These are phyloP conservation scores for Kuraishia floccosa DNA, from an alignment of 805 yeast species.

Conservation along the genomic window DNA sequence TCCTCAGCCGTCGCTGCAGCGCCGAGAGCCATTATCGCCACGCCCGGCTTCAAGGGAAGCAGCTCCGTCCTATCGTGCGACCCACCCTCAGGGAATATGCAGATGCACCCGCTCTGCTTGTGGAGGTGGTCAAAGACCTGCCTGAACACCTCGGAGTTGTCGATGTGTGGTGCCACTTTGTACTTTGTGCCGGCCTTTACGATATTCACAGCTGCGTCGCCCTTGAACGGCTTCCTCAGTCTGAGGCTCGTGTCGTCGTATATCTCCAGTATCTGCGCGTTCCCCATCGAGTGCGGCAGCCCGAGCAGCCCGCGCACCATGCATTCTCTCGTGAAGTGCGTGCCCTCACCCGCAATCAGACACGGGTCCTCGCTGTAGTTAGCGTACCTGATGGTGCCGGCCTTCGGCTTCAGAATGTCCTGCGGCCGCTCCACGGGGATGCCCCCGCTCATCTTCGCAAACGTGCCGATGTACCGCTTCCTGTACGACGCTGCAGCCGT, in stretches of 20 bases:
- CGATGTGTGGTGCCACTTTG: conserved; percentile 69
- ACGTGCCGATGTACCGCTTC: conserved; percentile 56
- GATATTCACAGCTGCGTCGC: conserved; percentile 30
- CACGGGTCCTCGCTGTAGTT: conserved; percentile 36
- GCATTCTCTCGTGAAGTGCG: conserved; percentile 56
- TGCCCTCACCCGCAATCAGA: conserved; percentile 54
- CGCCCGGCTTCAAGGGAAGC: conserved; percentile 92
- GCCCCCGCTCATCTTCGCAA: conserved; percentile 66
- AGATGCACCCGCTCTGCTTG: conserved; percentile 62
- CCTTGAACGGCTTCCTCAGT: conserved; percentile 60
- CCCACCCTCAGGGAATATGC: conserved; percentile 97
- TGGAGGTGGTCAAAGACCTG: conserved; percentile 68
- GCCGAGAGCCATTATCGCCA: conserved; percentile 95
- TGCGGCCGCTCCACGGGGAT: conserved; percentile 93
- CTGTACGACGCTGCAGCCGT: conserved; percentile 76
- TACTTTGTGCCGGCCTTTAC: conserved; percentile 42
- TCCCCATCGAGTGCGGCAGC: conserved; percentile 68
- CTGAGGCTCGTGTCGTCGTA: conserved; percentile 58
- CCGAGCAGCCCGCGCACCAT: conserved; percentile 61
- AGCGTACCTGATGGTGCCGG: conserved; percentile 41
- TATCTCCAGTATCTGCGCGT: conserved; percentile 57
- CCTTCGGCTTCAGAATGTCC: conserved; percentile 59
- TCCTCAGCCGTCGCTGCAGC: conserved; percentile 70
- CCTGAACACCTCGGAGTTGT: conserved; percentile 72
- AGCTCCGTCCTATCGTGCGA: conserved; percentile 93